These are phyloP conservation scores for Hsuehochloa calcarea DNA, from an alignment of 176 grass and related monocot genomes.

Conservation along the genomic window DNA sequence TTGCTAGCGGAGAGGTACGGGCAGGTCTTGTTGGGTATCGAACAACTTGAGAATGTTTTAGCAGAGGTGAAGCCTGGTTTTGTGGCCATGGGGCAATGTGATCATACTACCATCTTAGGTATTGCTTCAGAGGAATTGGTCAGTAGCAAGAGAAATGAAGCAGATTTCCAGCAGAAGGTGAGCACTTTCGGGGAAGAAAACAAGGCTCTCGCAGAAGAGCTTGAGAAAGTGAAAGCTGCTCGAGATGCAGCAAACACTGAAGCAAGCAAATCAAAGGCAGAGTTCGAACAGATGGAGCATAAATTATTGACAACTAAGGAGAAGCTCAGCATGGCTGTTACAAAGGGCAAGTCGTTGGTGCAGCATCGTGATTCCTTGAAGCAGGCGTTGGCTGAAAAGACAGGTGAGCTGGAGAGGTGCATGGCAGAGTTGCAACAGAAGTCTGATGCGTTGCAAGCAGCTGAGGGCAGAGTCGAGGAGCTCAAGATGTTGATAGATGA, in stretches of 20 bases:
- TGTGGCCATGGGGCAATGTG: constrained; percentile 26
- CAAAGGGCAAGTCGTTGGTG: constrained; percentile 93
- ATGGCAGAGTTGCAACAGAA: constrained; percentile 62
- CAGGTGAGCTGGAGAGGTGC: constrained; percentile 57
- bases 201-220: constrained; percentile 45
- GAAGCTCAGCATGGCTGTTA: constrained; percentile 86
- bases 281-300: constrained; percentile 74
- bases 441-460: constrained; percentile 60
- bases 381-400: constrained; percentile 73
- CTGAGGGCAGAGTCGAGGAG: constrained; percentile 59
- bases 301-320: constrained; percentile 67
- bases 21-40: constrained; percentile 54
- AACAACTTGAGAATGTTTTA: constrained; percentile 66
- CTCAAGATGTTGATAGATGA: constrained; percentile 52
- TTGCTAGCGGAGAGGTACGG: constrained; percentile 56
- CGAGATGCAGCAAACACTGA: constrained; percentile 54
- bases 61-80: constrained; percentile 61
- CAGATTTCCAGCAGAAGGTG: constrained; percentile 50
- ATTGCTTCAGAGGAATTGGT: constrained; percentile 51
- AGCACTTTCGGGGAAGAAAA: constrained; percentile 58
- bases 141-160: constrained; percentile 75
- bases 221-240: constrained; percentile 61
- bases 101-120: constrained; percentile 44
- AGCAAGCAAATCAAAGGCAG: constrained; percentile 60
- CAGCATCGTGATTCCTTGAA: constrained; percentile 94